Base-by-base conservation (phyloP, 31 red algal genomes). In the Porphyra umbilicalis region DNA sequence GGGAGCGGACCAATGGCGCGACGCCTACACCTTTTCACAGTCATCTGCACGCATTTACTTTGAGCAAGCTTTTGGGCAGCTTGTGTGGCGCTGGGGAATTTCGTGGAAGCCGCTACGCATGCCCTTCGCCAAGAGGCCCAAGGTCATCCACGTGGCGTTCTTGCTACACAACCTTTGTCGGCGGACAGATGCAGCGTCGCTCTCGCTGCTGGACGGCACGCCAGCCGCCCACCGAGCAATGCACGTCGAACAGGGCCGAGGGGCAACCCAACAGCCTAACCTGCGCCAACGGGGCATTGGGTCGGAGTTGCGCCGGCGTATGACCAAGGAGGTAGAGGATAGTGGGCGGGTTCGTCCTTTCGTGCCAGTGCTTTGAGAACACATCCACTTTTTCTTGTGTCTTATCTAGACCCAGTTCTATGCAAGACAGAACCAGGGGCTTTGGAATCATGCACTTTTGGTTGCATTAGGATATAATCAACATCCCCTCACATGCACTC, bases 1-100 rank as follows among this genome's bases (percentile, higher is more conserved):
- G 32, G 35, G 77, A 77, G 42, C 18, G 32, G 18, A 46, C 18
- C 11, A 78, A 37, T 82, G 34, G 33, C n/a, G 86, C 67, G 89
- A 86, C 68, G 83, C 75, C 10, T 86, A 86, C 79, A 86, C 85
- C 67, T 86, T 46, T 32, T 86, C 31, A 35, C 84, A 80, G 6
- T 91, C 83, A 16, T 84, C 81, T 6, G 34, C 79, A 6, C 57
- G 87, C 3, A 34, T 89, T 79, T 30, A 89, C 35, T 39, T 84
- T 5, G 75, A 84, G 42, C 81, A 89, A 30, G 81, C 75, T 29
- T 84, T 84, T 79, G 81, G 81, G 7, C 81, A 82, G 79, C 79
- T 88, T 32, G 79, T 88, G 10, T 79, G 80, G 8, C 38, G 79
- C 14, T 86, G 85, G 85, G 4, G 68, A 5, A 76, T 88, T 81